Conservation (phyloP, 306 rosid genomes). For the Acmispon strigosus region DNA sequence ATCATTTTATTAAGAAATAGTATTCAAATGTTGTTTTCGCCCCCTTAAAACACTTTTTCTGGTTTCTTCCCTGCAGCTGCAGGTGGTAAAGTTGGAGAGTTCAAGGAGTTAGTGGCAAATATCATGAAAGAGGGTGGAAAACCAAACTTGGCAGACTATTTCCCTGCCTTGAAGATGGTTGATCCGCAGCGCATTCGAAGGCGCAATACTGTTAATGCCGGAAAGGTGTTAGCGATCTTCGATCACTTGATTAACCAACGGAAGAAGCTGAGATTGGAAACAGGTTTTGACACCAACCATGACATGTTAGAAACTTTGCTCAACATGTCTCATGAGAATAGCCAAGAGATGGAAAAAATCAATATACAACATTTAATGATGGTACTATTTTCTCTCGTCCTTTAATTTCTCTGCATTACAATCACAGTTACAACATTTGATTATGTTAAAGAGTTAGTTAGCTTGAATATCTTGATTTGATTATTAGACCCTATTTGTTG, state of each 20-base stretch:
- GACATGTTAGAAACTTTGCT: conserved; percentile 34
- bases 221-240: not conserved
- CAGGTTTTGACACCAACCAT: not conserved
- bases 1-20: no score
- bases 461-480: not conserved
- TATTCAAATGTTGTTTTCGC: no score
- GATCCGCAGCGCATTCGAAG: not conserved
- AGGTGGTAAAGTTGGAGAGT: not conserved
- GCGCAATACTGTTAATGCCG: not conserved
- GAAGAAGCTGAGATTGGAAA: not conserved
- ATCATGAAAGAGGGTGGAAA: conserved; percentile 30
- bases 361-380: not conserved
- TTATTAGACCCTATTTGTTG: conserved; percentile 30
- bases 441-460: no score
- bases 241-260: conserved; percentile 7
- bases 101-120: conserved; percentile 11
- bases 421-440: no score
- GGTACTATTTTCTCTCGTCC: not conserved
- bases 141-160: conserved; percentile 33
- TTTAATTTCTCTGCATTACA: no score
- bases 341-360: not conserved
- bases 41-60: no score
- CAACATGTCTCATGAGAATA: not conserved
- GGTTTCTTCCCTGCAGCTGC: not conserved
- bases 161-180: conserved; percentile 15